These are phyloP conservation scores for Bipolaris cookei DNA, from an alignment of 2,329 filamentous ascomycete species.

Conservation along the genomic window DNA sequence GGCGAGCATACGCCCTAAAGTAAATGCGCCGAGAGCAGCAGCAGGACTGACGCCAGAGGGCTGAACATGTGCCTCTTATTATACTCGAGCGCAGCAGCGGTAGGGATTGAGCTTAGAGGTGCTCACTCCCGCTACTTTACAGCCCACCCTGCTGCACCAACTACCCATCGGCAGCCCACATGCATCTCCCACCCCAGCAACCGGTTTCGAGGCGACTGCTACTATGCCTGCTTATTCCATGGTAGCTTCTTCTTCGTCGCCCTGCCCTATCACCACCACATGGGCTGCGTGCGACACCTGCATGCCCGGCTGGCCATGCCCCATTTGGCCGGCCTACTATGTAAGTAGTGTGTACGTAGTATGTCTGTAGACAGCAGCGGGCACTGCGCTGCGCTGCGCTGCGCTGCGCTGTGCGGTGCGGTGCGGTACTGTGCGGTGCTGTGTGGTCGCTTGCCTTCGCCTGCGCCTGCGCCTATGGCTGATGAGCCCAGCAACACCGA, in stretches of 20 bases:
- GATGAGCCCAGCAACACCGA: background rate
- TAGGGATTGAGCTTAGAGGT: slow-evolving; percentile 18
- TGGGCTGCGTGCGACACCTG: slow-evolving; percentile 3
- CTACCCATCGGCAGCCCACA: slow-evolving; percentile 17
- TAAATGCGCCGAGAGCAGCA: no score
- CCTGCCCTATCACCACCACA: background rate
- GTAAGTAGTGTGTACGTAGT: no score
- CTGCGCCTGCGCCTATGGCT: background rate
- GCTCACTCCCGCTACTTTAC: slow-evolving; percentile 21
- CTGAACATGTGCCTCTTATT: slow-evolving; percentile 27
- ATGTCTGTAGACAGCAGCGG: no score
- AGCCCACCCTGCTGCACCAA: slow-evolving; percentile 17
- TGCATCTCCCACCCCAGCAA: slow-evolving; percentile 19
- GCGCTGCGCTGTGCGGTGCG: no score
- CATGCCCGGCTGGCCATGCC: slow-evolving; percentile 4
- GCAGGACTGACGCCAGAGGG: background rate
- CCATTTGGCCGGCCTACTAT: background rate
- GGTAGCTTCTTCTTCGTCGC: background rate
- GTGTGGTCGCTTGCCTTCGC: background rate
- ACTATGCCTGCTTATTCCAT: slow-evolving; percentile 10
- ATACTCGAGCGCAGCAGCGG: slow-evolving; percentile 15
- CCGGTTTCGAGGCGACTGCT: slow-evolving; percentile 7
- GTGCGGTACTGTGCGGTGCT: no score
- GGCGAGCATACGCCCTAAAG: background rate
- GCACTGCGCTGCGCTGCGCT: no score